Evolutionary conservation across 139 green algal species (phyloP), one percentile per base, ranked within the genome.

Genomic region (Axilococcus clingmanii): DNA sequence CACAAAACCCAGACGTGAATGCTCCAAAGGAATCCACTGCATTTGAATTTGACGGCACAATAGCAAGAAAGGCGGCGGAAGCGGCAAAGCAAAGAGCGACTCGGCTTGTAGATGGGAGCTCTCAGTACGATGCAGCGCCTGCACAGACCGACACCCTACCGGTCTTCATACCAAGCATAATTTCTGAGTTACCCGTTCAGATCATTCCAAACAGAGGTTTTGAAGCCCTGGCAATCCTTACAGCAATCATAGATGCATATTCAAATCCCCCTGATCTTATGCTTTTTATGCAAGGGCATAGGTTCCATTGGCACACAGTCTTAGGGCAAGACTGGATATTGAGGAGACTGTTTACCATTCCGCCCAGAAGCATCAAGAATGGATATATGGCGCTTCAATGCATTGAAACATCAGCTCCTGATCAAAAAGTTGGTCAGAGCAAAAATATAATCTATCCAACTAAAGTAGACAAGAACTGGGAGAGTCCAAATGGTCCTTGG

Each of bases 321-420:
- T 12, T 49, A 17, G 23, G 25, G 41, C 41, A 49, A 32, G 41
- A 49, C 41, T 49, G 41, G 41, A 32, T 49, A 17, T 32, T 49
- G 11, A 9, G 41, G 11, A 30, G 41, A 30, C 41, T 49, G 12
- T 9, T 12, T 19, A 32, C 41, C 41, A 8, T 23, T 12, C 25
- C 25, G 9, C 41, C 41, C 12, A 17, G 9, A 49, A 17, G 9
- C 12, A 17, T 12, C 41, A 35, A 9, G 9, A 32, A 32, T 12
- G 41, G 41, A 30, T 49, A 49, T 12, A 8, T 23, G 9, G 41
- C 41, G 9, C 12, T 49, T 17, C 9, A 12, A 8, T 49, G 41
- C 12, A 17, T 49, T 17, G 41, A 49, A 32, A n/a, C n/a, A n/a
- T n/a, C n/a, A n/a, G n/a, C n/a, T n/a, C n/a, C n/a, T n/a, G n/a